Evolutionary conservation across 1,139 yeast species (phyloP), one percentile per base, ranked within the genome.

Genomic region (Zygoascus sp.): DNA sequence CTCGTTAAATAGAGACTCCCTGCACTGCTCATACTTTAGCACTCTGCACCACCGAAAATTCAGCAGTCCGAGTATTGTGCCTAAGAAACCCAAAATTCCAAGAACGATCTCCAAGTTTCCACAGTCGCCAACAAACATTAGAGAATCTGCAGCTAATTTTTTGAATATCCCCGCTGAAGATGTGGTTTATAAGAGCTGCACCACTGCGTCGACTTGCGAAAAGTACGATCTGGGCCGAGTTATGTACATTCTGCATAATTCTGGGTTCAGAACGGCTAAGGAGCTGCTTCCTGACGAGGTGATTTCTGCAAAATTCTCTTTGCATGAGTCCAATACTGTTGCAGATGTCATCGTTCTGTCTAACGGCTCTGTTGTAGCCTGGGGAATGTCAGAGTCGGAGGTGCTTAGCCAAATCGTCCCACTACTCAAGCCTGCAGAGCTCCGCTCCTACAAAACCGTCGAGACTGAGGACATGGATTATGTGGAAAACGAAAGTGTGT

Each of bases 401-500:
- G 55, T 66, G 0, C 62, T 65, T 9, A 71, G 74, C 16, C 65
- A 72, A 9, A 48, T 65, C 15, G 58, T 80, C 1, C 78, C 80
- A 1, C 56, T 76, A 44, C 65, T 84, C 17, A 60, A 62, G 28
- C 53, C 54, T 0, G 77, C 81, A 3, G 81, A 81, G 51, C 57
- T 71, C 1, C 68, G 78, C 4, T 68, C 76, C 4, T 81, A 81
- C 57, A 68, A 68, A 4, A 63, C 59, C 2, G 69, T 72, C 11
- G 96, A 89, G 57, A 79, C 88, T 36, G 97, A 89, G 59, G 97
- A 89, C 58, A 77, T 89, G 79, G 96, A 89, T 62, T 89, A 72
- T 66, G 68, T 86, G n/a, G 45, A 36, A n/a, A 21, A 22, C 5
- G 27, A 20, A n/a, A n/a, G n/a, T n/a, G n/a, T n/a, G 49, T 61